Evolutionary conservation across 2,329 filamentous ascomycete species (phyloP), one percentile per base, ranked within the genome.

Genomic region (Basipetospora chlamydospora): DNA sequence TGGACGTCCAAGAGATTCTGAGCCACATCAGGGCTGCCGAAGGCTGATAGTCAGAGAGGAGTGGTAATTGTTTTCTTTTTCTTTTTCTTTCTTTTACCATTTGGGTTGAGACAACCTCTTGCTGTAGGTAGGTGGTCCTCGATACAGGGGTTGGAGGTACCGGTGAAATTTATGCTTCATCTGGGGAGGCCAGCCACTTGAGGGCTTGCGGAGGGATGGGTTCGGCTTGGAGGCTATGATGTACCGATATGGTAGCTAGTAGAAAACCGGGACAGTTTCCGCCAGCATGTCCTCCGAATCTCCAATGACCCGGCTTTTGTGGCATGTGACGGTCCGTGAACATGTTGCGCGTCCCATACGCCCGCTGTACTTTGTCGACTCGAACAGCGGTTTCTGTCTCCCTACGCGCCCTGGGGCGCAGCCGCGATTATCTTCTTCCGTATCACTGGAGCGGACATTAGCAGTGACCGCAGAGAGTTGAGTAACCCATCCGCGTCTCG

Each of bases 401-500:
- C 3, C 26, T 10, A 11, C 16, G 10, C 4, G 6, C 21, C 29
- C 17, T 38, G 30, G 17, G 25, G 29, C 16, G 25, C n/a, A 16
- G 42, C 29, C 25, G 50, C 56, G 37, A 56, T 44, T 35, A 56
- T 51, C 37, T 60, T 60, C 46, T 56, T 55, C 35, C 57, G 49
- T 30, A 61, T 46, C 21, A 59, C 61, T 63, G 40, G 16, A 23
- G 3, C 3, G 10, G 20, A 21, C 12, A 28, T 44, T 39, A 47
- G 38, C 12, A 37, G 29, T 7, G 6, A 16, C 6, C 35, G 23
- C 36, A 28, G 18, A 18, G 21, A 26, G n/a, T 28, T 17, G 18
- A 30, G 25, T 11, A 40, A 33, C 23, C 20, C 4, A n/a, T n/a
- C n/a, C n/a, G n/a, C n/a, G n/a, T n/a, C n/a, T n/a, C n/a, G n/a